Evolutionary conservation across 768 basidiomycete genomes (phyloP).

Genomic region (Lactarius psammicola): DNA sequence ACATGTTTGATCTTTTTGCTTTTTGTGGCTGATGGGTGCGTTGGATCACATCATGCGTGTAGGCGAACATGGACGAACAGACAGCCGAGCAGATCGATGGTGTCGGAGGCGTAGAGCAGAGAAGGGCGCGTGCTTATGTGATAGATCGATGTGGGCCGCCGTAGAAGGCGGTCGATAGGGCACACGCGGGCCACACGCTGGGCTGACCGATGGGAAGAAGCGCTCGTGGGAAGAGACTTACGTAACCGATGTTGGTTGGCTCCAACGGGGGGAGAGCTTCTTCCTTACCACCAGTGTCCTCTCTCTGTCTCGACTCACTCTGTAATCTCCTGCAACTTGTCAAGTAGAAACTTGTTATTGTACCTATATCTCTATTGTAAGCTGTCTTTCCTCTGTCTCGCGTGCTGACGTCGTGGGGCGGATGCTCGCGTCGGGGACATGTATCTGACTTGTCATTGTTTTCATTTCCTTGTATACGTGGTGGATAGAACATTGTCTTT

Average conservation of each 20-base stretch:
- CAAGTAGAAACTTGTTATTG: conserved; percentile 20
- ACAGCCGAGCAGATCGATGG: conserved; percentile 88
- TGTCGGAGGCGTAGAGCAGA: conserved; percentile 89
- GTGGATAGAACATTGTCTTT: conserved; percentile 35
- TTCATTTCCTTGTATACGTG: conserved; percentile 28
- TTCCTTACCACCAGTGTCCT: conserved; percentile 20
- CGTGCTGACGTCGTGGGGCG: conserved; percentile 26
- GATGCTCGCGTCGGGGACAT: conserved; percentile 26
- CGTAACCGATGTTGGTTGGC: conserved; percentile 13
- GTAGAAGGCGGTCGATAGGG: conserved; percentile 30
- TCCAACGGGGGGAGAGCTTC: not conserved
- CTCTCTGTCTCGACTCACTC: conserved; percentile 5
- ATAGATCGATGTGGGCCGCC: conserved; percentile 63
- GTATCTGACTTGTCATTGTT: conserved; percentile 36
- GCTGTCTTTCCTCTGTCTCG: conserved; percentile 10
- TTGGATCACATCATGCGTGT: not conserved
- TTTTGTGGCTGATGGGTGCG: conserved; percentile 3
- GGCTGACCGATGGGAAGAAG: not conserved
- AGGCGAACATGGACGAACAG: conserved; percentile 83
- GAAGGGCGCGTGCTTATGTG: conserved; percentile 72
- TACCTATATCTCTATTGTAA: conserved; percentile 26
- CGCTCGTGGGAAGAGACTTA: conserved; percentile 24
- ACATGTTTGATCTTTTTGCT: conserved; percentile 16
- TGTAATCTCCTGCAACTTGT: conserved; percentile 21
- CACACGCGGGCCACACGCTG: no score